Percentiles rank a stretch among this genome's conserved stretches.
phyloP scores from a whole-genome alignment of 176 grass and related monocot species.

The Olyra latifolia region DNA sequence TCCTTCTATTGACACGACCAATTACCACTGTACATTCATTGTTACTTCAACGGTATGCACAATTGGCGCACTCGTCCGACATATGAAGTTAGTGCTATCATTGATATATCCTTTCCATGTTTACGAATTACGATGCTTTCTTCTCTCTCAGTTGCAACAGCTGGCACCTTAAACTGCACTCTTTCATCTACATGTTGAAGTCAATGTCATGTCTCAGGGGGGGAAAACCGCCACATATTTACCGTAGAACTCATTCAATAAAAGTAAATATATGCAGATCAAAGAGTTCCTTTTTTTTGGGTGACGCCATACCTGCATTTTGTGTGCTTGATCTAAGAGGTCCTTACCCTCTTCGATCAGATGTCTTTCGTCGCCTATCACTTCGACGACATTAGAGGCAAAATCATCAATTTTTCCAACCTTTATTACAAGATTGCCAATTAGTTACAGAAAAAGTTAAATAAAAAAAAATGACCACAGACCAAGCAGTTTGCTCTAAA shows the following conservation, averaged over 20 bases:
- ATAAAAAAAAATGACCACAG: not conserved
- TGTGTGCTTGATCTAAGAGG: slow-evolving; percentile 41
- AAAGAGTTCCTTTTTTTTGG: not conserved
- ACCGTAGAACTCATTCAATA: not conserved
- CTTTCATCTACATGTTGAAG: slow-evolving; percentile 39
- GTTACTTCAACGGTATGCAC: not conserved
- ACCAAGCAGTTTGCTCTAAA: not conserved
- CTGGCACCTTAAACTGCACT: slow-evolving; percentile 44
- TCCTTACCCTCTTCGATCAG: slow-evolving; percentile 50
- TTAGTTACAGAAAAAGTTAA: not conserved
- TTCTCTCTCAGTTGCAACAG: slow-evolving; percentile 35
- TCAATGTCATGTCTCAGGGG: not conserved
- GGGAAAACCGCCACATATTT: not conserved
- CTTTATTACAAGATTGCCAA: slow-evolving; percentile 28
- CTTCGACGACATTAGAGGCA: slow-evolving; percentile 38
- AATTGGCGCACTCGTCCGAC: not conserved
- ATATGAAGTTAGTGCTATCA: not conserved
- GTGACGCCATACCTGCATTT: slow-evolving; percentile 43
- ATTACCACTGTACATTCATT: not conserved
- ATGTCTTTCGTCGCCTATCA: slow-evolving; percentile 20
- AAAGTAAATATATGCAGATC: not conserved
- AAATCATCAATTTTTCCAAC: slow-evolving; percentile 32
- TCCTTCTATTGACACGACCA: not conserved
- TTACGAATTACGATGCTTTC: slow-evolving; percentile 5
- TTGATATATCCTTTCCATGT: not conserved